phyloP scores from a whole-genome alignment of 2,329 filamentous ascomycete species.

The Colletotrichum noveboracense region DNA sequence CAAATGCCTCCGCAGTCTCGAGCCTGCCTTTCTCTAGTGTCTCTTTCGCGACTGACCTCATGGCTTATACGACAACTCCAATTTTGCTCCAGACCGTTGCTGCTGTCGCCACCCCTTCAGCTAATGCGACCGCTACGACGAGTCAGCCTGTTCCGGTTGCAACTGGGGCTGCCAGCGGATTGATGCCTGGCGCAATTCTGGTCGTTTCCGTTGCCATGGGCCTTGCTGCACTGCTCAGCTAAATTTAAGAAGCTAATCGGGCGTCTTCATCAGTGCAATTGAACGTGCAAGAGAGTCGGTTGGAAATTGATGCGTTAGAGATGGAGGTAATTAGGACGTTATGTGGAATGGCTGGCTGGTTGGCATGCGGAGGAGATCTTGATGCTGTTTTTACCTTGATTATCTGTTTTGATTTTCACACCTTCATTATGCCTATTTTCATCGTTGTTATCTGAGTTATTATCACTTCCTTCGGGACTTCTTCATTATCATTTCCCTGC shows the following conservation, averaged over 20 bases:
- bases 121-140: neutral
- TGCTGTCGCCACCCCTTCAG: slow-evolving; percentile 23
- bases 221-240: neutral
- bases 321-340: neutral
- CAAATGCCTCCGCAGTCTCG: slow-evolving; percentile 27
- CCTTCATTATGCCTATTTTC: neutral
- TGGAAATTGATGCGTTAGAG: neutral
- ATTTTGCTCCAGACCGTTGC: slow-evolving; percentile 29
- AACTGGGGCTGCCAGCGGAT: neutral
- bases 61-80: slow-evolving; percentile 30
- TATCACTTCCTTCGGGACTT: fast-evolving
- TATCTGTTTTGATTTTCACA: neutral
- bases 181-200: neutral
- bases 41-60: slow-evolving; percentile 25
- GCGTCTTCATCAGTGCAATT: neutral
- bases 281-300: neutral
- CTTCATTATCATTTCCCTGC: fast-evolving
- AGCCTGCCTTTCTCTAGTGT: slow-evolving; percentile 29
- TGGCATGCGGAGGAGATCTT: neutral
- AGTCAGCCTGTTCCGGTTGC: neutral
- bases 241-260: fast-evolving
- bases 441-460: fast-evolving
- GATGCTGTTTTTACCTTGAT: neutral
- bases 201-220: neutral
- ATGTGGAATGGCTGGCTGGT: neutral